Evolutionary conservation across 495 filamentous ascomycete genomes (phyloP).

Genomic region (Penicillium cosmopolitanum): DNA sequence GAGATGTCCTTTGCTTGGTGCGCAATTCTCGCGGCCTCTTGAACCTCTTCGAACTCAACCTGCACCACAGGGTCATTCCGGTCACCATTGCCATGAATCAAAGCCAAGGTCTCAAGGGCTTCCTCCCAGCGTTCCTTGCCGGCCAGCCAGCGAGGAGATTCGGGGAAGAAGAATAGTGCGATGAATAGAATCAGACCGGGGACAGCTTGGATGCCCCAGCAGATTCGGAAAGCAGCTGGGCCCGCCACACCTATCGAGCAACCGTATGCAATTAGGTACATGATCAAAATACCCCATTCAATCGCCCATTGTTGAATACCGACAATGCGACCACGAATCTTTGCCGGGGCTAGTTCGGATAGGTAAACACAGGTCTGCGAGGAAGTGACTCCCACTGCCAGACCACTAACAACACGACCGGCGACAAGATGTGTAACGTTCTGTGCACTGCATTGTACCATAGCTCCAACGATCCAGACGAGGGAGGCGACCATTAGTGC

Average conservation of each 20-base stretch:
- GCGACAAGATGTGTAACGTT: slow-evolving; percentile 66
- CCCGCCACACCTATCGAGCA: slow-evolving; percentile 58
- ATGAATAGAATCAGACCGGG: slow-evolving; percentile 65
- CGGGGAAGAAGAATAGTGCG: slow-evolving; percentile 70
- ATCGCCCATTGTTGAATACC: slow-evolving; percentile 79
- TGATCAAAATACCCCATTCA: slow-evolving; percentile 69
- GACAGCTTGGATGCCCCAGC: slow-evolving; percentile 74
- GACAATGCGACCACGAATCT: slow-evolving; percentile 69
- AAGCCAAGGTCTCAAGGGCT: slow-evolving; percentile 65
- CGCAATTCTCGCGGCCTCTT: slow-evolving; percentile 56
- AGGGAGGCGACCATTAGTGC: slow-evolving; percentile 67
- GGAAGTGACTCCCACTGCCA: slow-evolving; percentile 74
- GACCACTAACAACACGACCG: slow-evolving; percentile 71
- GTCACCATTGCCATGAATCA: slow-evolving; percentile 69
- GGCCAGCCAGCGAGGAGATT: slow-evolving; percentile 75
- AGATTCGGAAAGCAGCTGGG: slow-evolving; percentile 67
- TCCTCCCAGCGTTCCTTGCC: slow-evolving; percentile 69
- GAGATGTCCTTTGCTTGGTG: slow-evolving; percentile 58
- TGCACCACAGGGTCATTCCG: slow-evolving; percentile 68
- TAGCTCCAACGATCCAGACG: slow-evolving; percentile 72
- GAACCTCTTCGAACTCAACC: slow-evolving; percentile 75
- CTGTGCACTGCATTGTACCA: slow-evolving; percentile 65
- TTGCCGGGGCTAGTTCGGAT: slow-evolving; percentile 69
- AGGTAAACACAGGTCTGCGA: slow-evolving; percentile 84
- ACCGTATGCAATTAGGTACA: slow-evolving; percentile 64